Conservation (phyloP, 208 protist species). For the Acanthamoeba divionensis region DNA sequence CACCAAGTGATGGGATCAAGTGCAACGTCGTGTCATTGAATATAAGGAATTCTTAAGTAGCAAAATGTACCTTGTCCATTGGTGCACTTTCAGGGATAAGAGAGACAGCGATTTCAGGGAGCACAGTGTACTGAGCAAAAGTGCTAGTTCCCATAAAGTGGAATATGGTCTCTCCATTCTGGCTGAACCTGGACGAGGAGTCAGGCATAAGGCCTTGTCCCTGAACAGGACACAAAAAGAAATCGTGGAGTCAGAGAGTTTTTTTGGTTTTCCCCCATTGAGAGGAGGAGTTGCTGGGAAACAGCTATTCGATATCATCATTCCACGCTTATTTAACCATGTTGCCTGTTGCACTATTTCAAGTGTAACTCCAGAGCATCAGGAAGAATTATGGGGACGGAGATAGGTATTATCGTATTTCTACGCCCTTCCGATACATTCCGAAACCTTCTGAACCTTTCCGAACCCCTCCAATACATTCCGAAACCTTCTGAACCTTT, state of each 20-base stretch:
- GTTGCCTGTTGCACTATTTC: too few relatives aligned
- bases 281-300: too few relatives aligned
- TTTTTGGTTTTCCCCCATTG: too few relatives aligned
- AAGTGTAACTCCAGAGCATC: too few relatives aligned
- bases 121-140: slow-evolving; percentile 84
- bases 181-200: slow-evolving; percentile 82
- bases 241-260: neutral
- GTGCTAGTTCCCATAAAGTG: slow-evolving; percentile 86
- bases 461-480: too few relatives aligned
- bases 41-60: neutral
- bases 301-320: too few relatives aligned
- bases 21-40: slow-evolving; percentile 25
- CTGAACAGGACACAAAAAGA: slow-evolving; percentile 8
- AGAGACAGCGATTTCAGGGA: slow-evolving; percentile 82
- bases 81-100: slow-evolving; percentile 76
- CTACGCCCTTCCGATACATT: too few relatives aligned
- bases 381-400: neutral
- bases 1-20: slow-evolving; percentile 23
- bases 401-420: too few relatives aligned
- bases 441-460: too few relatives aligned
- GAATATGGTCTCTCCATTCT: slow-evolving; percentile 79
- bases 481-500: too few relatives aligned
- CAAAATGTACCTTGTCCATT: slow-evolving; percentile 66
- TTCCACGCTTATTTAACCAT: too few relatives aligned
- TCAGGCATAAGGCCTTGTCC: slow-evolving; percentile 89